Conservation (phyloP, 352 stramenopile species). For the Hyaloperonospora brassicae region DNA sequence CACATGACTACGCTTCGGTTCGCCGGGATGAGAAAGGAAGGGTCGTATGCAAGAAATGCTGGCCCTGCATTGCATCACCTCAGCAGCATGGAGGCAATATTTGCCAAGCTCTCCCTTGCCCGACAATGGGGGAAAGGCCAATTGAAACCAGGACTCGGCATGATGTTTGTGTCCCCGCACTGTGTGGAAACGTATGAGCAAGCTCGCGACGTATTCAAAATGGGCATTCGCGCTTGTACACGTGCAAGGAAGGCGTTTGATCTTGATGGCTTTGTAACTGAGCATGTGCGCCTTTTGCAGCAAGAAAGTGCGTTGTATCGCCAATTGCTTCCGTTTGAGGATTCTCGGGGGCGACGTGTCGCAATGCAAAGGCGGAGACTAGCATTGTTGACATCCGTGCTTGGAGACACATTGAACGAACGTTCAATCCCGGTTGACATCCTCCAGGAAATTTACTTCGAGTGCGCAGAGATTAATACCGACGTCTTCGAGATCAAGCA, state of each 20-base stretch:
- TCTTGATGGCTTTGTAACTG: conserved; percentile 63
- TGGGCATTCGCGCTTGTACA: conserved; percentile 39
- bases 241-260: conserved; percentile 12
- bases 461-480: conserved; percentile 48
- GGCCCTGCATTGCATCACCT: neutral
- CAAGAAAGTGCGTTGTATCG: conserved; percentile 51
- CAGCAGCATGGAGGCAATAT: too few relatives aligned
- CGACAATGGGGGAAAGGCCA: neutral
- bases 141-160: conserved; percentile 9
- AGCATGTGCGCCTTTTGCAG: conserved; percentile 50
- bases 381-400: conserved; percentile 35
- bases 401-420: conserved; percentile 42
- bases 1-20: conserved; percentile 41
- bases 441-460: conserved; percentile 61
- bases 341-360: conserved; percentile 44
- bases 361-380: conserved; percentile 59
- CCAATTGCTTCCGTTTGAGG: conserved; percentile 47
- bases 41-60: conserved; percentile 5
- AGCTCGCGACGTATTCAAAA: conserved; percentile 58
- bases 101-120: too few relatives aligned
- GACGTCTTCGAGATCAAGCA: conserved; percentile 63
- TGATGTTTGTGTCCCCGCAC: conserved; percentile 22
- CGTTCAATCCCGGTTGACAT: conserved; percentile 43
- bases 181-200: conserved; percentile 37
- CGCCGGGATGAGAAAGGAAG: conserved; percentile 26